Conservation (phyloP, 2,329 filamentous ascomycete species). For the Lasiodiplodia gonubiensis region DNA sequence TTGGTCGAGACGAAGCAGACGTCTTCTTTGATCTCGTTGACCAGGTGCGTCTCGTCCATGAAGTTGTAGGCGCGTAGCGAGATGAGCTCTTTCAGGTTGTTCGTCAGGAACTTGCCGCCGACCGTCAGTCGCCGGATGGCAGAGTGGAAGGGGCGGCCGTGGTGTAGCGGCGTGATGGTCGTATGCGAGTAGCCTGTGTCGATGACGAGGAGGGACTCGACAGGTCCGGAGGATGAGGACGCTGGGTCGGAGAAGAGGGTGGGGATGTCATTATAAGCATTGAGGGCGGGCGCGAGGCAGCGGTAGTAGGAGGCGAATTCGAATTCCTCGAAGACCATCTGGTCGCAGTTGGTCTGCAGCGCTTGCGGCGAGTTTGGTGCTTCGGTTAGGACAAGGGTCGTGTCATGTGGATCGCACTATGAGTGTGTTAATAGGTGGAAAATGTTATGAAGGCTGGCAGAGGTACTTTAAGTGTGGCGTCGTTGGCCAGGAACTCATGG, state of each 20-base stretch:
- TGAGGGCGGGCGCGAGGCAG: conserved; percentile 73
- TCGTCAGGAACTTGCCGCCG: conserved; percentile 91
- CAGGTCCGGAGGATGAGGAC: conserved; percentile 52
- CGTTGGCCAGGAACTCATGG: conserved; percentile 76
- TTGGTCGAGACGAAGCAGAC: conserved; percentile 82
- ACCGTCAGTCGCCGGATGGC: conserved; percentile 86
- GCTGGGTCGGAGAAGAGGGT: conserved; percentile 68
- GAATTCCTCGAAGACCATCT: conserved; percentile 97
- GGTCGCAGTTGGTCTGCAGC: conserved; percentile 88
- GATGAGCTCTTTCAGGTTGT: conserved; percentile 86
- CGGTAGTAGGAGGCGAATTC: conserved; percentile 87
- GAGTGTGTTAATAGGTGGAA: conserved; percentile 28
- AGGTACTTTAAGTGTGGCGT: conserved; percentile 62
- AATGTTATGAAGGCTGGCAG: conserved; percentile 18
- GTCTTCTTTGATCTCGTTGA: conserved; percentile 94
- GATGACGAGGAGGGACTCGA: conserved; percentile 84
- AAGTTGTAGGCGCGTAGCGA: conserved; percentile 94
- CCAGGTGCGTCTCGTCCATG: conserved; percentile 89
- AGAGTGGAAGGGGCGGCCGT: conserved; percentile 78
- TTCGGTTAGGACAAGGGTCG: conserved; percentile 84
- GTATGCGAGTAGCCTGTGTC: conserved; percentile 95
- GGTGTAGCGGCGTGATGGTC: conserved; percentile 83
- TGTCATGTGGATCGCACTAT: conserved; percentile 75
- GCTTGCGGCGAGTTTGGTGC: conserved; percentile 81
- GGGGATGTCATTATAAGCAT: conserved; percentile 81